Percentiles rank a stretch among this genome's conserved stretches.
Evolutionary conservation across 2,329 filamentous ascomycete genomes (phyloP).

Genomic region (Bipolaris gigantea): DNA sequence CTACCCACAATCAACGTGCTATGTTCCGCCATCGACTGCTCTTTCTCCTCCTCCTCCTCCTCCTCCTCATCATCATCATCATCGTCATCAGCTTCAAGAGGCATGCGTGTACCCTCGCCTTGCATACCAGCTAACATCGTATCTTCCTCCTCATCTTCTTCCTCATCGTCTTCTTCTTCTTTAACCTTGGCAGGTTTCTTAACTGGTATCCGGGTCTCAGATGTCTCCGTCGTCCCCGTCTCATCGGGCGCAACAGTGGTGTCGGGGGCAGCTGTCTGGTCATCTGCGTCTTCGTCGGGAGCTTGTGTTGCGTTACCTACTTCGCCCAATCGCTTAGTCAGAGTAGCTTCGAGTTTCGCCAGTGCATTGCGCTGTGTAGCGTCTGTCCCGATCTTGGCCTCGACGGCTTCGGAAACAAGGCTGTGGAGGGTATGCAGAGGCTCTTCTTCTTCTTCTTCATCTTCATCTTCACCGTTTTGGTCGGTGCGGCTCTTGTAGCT

Average conservation of each 20-base stretch:
- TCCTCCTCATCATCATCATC: conserved; percentile 32
- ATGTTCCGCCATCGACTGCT: conserved; percentile 7
- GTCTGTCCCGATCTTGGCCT: conserved; percentile 55
- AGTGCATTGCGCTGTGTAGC: conserved; percentile 57
- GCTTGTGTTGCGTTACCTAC: conserved; percentile 25
- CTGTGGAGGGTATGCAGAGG: conserved; percentile 44
- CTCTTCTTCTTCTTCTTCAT: conserved; percentile 29
- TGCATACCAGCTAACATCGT: conserved; percentile 40
- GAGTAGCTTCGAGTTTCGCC: conserved; percentile 54
- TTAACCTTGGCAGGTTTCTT: not conserved
- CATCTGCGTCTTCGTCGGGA: conserved; percentile 11
- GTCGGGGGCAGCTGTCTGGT: conserved; percentile 15
- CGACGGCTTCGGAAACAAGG: conserved; percentile 52
- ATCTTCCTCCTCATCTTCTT: conserved; percentile 35
- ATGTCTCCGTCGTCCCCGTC: conserved; percentile 18
- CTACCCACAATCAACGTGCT: conserved; percentile 10
- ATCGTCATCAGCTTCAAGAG: conserved; percentile 33
- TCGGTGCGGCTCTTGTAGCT: conserved; percentile 31
- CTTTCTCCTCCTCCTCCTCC: conserved; percentile 18
- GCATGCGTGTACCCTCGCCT: conserved; percentile 41
- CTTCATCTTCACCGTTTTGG: conserved; percentile 15
- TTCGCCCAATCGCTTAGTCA: conserved; percentile 57
- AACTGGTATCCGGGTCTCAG: conserved; percentile 15
- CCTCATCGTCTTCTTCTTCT: conserved; percentile 18
- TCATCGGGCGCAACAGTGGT: conserved; percentile 18